phyloP scores from a whole-genome alignment of 2,329 filamentous ascomycete species.

The Lachnellula arida region DNA sequence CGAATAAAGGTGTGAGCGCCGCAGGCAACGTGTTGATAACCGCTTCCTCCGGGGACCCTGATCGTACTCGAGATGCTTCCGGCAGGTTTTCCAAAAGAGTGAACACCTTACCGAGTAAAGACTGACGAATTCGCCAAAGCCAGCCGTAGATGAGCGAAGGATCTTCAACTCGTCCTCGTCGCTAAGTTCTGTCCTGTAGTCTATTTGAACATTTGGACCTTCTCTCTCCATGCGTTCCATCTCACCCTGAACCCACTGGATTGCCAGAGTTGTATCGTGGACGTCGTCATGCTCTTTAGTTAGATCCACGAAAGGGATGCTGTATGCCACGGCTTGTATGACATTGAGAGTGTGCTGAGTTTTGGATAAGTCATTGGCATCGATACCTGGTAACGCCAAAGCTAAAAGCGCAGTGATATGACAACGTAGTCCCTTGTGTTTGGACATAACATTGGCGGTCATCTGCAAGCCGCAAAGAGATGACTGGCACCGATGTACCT shows the following conservation, averaged over 20 bases:
- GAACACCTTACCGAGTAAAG: conserved; percentile 90
- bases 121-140: conserved; percentile 86
- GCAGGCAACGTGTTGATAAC: conserved; percentile 94
- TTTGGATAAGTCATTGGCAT: conserved; percentile 96
- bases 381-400: conserved; percentile 87
- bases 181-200: conserved; percentile 76
- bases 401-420: conserved; percentile 94
- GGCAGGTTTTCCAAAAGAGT: conserved; percentile 92
- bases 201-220: conserved; percentile 77
- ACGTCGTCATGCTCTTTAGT: conserved; percentile 63
- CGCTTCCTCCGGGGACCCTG: conserved; percentile 91
- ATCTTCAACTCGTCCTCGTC: conserved; percentile 86
- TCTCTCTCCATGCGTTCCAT: conserved; percentile 91
- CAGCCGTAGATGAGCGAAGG: conserved; percentile 87
- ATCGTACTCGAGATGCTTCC: conserved; percentile 80
- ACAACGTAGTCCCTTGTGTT: conserved; percentile 92
- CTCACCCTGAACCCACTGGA: conserved; percentile 91
- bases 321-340: conserved; percentile 93
- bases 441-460: conserved; percentile 84
- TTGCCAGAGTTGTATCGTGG: conserved; percentile 70
- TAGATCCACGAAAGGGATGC: conserved; percentile 85
- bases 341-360: conserved; percentile 92
- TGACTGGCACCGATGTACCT: conserved; percentile 93
- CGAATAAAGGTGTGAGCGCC: conserved; percentile 83
- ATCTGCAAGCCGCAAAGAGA: conserved; percentile 89